Evolutionary conservation across 2,329 filamentous ascomycete species (phyloP).

Genomic region (Biscogniauxia marginata): DNA sequence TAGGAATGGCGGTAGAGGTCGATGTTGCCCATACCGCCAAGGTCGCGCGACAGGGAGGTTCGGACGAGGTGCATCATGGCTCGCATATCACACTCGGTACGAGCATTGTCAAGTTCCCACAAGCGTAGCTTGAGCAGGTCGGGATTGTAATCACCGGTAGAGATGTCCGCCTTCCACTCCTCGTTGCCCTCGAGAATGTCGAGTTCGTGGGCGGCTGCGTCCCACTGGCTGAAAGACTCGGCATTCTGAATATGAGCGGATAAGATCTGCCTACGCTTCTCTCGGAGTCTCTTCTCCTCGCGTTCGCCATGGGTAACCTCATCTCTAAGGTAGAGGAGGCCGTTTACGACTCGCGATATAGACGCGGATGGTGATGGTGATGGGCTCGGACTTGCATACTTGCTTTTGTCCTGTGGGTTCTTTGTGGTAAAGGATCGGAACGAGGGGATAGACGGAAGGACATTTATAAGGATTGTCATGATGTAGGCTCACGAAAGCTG

Average conservation of each 20-base stretch:
- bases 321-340: conserved; percentile 50
- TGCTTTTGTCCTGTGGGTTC: conserved; percentile 5
- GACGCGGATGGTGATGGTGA: conserved; percentile 11
- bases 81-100: conserved; percentile 67
- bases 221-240: conserved; percentile 69
- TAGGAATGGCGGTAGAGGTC: conserved; percentile 81
- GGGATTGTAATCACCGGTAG: conserved; percentile 67
- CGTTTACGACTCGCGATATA: conserved; percentile 40
- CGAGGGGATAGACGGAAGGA: conserved; percentile 21
- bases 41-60: conserved; percentile 74
- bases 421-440: conserved; percentile 6
- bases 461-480: conserved; percentile 26
- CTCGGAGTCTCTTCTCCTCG: conserved; percentile 43
- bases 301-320: conserved; percentile 52
- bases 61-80: conserved; percentile 79
- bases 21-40: conserved; percentile 83
- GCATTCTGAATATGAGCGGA: conserved; percentile 67
- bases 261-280: conserved; percentile 62
- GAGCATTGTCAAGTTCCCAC: conserved; percentile 70
- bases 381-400: conserved; percentile 1
- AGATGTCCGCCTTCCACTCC: conserved; percentile 70
- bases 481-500: conserved; percentile 9
- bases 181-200: conserved; percentile 79
- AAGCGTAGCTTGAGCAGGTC: conserved; percentile 68
- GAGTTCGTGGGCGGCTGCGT: conserved; percentile 70